Base-by-base conservation (phyloP, 768 basidiomycete genomes). In the Amyloporia xantha region DNA sequence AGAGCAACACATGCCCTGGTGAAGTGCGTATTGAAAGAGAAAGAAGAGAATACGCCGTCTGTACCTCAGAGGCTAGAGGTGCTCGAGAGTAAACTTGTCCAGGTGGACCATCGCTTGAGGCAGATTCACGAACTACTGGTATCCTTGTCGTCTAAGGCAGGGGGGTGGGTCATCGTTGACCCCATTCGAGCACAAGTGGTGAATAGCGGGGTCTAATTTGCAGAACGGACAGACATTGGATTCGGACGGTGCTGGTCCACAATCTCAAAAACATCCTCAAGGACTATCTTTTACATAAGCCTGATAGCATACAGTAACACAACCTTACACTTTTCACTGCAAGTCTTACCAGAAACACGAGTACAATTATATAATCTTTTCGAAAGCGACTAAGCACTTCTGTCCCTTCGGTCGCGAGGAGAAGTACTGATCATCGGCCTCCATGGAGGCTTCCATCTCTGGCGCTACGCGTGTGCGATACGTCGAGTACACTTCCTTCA, bases 401-500 rank as follows among this genome's bases (percentile, higher is more conserved):
- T 54, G 58, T 4, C 44, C 55, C 40, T 51, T 59, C 5, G 58
- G 58, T 2, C 58, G 53, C 9, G 58, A 54, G 12, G 51, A 43
- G 26, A 56, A 49, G 26, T 44, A 47, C 19, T 59, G 58, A 30
- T 59, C 58, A 43, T 55, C 52, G 44, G 48, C 44, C 20, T 52
- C 55, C 58, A 59, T 59, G 2, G 52, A 52, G 1, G 55, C 50
- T 5, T 17, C 36, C 58, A 59, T 59, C 21, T 56, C 58, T 9
- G 55, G 49, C 2, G 53, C 50, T 25, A 56, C 44, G 7, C 40
- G 30, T 19, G 58, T 56, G 30, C 47, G 48, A 26, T 51, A 59
- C 2, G 38, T 46, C 38, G 50, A 50, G 44, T 59, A 59, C 1
- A 56, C 51, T 33, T 52, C 53, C 49, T 26, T 50, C 11, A 59